phyloP scores from a whole-genome alignment of 2,329 filamentous ascomycete species.

The Aspergillus aculeatus region DNA sequence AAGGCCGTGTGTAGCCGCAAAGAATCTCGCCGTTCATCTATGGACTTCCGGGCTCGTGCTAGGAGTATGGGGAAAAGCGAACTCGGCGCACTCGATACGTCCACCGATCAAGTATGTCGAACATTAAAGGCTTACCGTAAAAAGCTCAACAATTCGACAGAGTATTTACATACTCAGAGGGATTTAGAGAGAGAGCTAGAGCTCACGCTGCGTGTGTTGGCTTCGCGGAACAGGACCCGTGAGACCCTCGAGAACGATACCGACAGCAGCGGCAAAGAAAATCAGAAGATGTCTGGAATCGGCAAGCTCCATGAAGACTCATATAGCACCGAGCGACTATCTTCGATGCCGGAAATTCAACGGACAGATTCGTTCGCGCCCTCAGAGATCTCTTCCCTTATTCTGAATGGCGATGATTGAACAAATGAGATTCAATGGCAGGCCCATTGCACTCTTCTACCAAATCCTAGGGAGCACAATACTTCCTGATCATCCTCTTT shows the following conservation, averaged over 20 bases:
- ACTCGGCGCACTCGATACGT: constrained; percentile 50
- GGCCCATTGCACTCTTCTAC: background rate
- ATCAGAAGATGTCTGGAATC: constrained; percentile 24
- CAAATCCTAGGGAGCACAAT: background rate
- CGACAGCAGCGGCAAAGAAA: constrained; percentile 42
- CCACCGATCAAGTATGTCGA: constrained; percentile 59
- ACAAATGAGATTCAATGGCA: background rate
- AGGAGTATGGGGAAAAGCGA: constrained; percentile 42
- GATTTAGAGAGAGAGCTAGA: constrained; percentile 60
- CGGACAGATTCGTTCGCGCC: constrained; percentile 16
- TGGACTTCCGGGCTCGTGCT: constrained; percentile 51
- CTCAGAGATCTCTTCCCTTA: constrained; percentile 25
- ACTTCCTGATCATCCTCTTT: background rate
- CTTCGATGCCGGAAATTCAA: constrained; percentile 37
- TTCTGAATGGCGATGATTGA: background rate
- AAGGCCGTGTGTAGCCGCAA: constrained; percentile 31
- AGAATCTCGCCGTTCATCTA: constrained; percentile 46
- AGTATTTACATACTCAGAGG: constrained; percentile 50
- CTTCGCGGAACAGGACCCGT: constrained; percentile 29
- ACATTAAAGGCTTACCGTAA: constrained; percentile 60
- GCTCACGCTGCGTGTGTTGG: constrained; percentile 38
- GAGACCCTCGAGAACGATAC: constrained; percentile 36
- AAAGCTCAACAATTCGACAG: constrained; percentile 52
- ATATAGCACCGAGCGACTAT: constrained; percentile 32
- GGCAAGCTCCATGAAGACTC: constrained; percentile 24